Conservation (phyloP, 805 yeast genomes). For the Zygosaccharomyces lentus region DNA sequence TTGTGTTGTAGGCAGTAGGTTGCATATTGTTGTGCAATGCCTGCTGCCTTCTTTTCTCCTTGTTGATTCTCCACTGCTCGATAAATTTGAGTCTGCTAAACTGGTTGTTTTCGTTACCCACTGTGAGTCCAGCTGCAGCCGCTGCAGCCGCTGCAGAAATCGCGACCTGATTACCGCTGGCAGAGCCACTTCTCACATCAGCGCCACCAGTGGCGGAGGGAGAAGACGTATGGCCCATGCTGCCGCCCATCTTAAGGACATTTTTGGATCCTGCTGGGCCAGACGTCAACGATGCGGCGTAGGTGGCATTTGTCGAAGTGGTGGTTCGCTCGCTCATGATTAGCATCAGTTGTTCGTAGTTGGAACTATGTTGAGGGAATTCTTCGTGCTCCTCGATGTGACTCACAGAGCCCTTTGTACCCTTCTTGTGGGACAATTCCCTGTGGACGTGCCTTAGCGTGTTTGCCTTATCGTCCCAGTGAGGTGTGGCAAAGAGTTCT, state of each 20-base stretch:
- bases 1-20: slow-evolving; percentile 29
- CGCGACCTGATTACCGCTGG: slow-evolving; percentile 36
- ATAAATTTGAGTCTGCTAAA: slow-evolving; percentile 84
- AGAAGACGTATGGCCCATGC: slow-evolving; percentile 8
- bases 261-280: slow-evolving; percentile 21
- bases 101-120: slow-evolving; percentile 45
- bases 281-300: slow-evolving; percentile 33
- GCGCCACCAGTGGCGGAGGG: slow-evolving; percentile 12
- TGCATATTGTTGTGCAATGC: slow-evolving; percentile 31
- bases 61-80: slow-evolving; percentile 75
- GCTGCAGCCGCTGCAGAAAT: slow-evolving; percentile 38
- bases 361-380: slow-evolving; percentile 68
- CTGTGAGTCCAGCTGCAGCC: slow-evolving; percentile 37
- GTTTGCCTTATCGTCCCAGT: slow-evolving; percentile 36
- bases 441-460: slow-evolving; percentile 38
- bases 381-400: slow-evolving; percentile 60
- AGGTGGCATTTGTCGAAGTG: slow-evolving; percentile 38
- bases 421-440: slow-evolving; percentile 36
- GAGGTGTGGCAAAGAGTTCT: slow-evolving; percentile 42
- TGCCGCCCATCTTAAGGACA: slow-evolving; percentile 22
- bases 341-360: slow-evolving; percentile 87
- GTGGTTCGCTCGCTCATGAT: slow-evolving; percentile 49
- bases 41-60: slow-evolving; percentile 48
- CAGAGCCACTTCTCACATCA: slow-evolving; percentile 20
- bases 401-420: slow-evolving; percentile 41